phyloP scores from a whole-genome alignment of 805 yeast species.

The Saccharomyces paradoxus region DNA sequence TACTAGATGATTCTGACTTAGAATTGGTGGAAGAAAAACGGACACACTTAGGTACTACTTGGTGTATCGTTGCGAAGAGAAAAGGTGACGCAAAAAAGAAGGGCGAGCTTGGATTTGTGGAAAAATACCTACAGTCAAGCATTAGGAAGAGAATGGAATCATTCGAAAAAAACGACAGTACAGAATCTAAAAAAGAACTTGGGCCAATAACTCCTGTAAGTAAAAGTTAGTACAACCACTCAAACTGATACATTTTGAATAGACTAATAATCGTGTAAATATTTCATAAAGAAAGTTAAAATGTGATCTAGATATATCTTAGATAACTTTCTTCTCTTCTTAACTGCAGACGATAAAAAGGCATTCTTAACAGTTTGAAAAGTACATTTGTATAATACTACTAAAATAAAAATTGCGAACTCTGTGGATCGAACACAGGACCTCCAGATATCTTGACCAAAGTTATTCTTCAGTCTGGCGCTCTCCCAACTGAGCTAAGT shows the following conservation, averaged over 20 bases:
- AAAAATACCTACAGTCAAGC: constrained; percentile 40
- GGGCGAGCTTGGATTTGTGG: constrained; percentile 42
- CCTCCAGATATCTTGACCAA: constrained; percentile 44
- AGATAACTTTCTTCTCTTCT: too few relatives aligned
- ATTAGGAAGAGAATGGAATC: constrained; percentile 22
- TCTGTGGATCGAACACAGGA: constrained; percentile 85
- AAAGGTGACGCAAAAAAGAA: constrained; percentile 51
- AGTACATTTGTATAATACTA: too few relatives aligned
- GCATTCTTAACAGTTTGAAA: neutral
- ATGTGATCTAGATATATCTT: neutral
- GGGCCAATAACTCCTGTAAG: neutral
- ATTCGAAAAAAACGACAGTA: neutral
- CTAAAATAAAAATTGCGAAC: constrained; percentile 38
- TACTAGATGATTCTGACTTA: constrained; percentile 75
- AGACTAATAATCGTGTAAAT: neutral
- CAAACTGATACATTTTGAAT: neutral
- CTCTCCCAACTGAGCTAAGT: constrained; percentile 40
- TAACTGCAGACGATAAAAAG: too few relatives aligned
- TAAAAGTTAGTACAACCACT: neutral
- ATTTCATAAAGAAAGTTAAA: neutral
- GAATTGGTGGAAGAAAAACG: constrained; percentile 74
- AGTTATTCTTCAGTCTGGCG: constrained; percentile 34
- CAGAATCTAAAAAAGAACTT: neutral
- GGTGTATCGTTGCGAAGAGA: constrained; percentile 70
- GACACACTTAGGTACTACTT: constrained; percentile 87